Evolutionary conservation across 129 eudicot species (phyloP), one percentile per base, ranked within the genome.

Genomic region (Chrysanthemum seticuspe): DNA sequence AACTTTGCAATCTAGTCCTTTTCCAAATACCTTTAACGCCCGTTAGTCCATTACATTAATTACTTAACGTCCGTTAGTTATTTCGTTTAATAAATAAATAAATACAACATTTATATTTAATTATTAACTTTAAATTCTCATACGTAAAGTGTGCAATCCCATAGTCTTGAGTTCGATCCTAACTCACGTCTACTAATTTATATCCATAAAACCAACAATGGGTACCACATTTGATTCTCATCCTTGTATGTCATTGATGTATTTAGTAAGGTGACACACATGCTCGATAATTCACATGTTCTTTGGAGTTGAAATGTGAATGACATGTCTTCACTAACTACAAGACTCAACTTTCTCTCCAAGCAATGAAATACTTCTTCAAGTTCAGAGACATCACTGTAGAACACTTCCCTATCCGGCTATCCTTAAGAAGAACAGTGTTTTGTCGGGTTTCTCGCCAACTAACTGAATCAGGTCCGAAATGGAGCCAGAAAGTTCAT

Each of bases 391-490:
- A 89, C 92, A 75, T 89, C 87, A 75, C 97, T 93, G 65, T 83
- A 93, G 79, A 93, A 93, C 44, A 93, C 98, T 79, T 93, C 98
- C 70, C 87, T 93, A 56, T 93, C 98, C 77, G 25, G 1, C 98
- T 90, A 80, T 93, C 98, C 98, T 90, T 90, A 82, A 93, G 71
- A 63, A 93, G 91, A 36, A 93, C 96, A 10, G 98, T 87, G 70
- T 84, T 87, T 68, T 88, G 84, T 23, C 98, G 96, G 31, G 95
- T 81, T 83, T 85, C 77, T 90, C 97, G 40, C 98, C 98, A 70
- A 93, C 97, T 75, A 87, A 51, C 83, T 90, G 96, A 68, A 93
- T 90, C 66, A 93, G 73, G 70, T 93, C 97, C 98, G 97, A 93
- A 55, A 93, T 85, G 55, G 98, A 79, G 66, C 98, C 98, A 52